Percentiles rank a stretch among this genome's conserved stretches.
Conservation (phyloP, 352 stramenopile species). For the Saprolegnia diclina region DNA sequence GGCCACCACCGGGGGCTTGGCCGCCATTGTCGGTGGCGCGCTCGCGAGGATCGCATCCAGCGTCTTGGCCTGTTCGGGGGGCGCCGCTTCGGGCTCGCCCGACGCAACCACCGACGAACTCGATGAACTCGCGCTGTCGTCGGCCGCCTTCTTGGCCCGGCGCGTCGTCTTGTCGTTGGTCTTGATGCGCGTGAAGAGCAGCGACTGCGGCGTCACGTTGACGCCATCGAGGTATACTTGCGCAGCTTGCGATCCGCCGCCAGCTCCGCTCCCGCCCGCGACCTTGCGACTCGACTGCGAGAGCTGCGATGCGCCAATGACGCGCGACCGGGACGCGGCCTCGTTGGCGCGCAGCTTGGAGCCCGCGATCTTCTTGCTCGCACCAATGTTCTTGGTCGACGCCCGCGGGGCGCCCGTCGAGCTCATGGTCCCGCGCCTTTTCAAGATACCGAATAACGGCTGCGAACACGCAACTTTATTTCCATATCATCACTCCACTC, state of each 20-base stretch:
- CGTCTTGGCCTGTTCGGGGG: background rate
- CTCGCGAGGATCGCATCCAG: slow-evolving; percentile 14
- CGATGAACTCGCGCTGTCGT: slow-evolving; percentile 48
- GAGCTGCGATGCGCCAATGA: slow-evolving; percentile 52
- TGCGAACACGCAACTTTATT: background rate
- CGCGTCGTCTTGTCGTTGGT: slow-evolving; percentile 36
- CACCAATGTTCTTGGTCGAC: slow-evolving; percentile 14
- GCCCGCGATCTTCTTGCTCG: slow-evolving; percentile 24
- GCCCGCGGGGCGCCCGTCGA: background rate
- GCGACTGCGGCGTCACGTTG: slow-evolving; percentile 71
- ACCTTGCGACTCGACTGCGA: slow-evolving; percentile 66
- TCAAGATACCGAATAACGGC: background rate
- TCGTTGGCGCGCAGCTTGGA: slow-evolving; percentile 7
- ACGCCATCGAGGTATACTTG: slow-evolving; percentile 62
- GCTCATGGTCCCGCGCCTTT: background rate
- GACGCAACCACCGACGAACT: slow-evolving; percentile 37
- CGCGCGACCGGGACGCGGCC: slow-evolving; percentile 43
- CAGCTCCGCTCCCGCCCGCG: slow-evolving; percentile 36
- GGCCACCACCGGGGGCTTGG: background rate
- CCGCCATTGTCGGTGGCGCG: background rate
- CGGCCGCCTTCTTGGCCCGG: slow-evolving; percentile 42
- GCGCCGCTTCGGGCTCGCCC: background rate
- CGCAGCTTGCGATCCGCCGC: slow-evolving; percentile 33
- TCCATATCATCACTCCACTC: no score
- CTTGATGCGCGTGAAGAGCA: slow-evolving; percentile 69